Conservation (phyloP, 345 rosid species). For the Eucalyptus sp. region DNA sequence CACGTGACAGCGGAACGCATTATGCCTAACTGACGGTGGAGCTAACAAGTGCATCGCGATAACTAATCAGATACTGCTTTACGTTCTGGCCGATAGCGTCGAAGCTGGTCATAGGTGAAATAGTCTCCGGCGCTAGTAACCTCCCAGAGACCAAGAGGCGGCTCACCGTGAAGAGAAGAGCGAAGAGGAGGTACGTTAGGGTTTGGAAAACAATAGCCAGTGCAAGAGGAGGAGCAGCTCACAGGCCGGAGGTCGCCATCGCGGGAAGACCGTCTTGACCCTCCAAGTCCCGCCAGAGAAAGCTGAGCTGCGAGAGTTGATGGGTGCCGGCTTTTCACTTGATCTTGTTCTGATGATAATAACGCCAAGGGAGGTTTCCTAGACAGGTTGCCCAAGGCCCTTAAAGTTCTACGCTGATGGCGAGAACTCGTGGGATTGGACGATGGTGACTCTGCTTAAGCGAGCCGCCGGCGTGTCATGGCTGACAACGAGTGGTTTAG, state of each 20-base stretch:
- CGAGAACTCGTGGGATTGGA: background rate
- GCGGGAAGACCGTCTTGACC: slow-evolving; percentile 15
- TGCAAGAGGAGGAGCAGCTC: background rate
- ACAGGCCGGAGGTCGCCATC: background rate
- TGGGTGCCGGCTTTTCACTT: background rate
- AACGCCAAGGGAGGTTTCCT: background rate
- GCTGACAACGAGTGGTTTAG: slow-evolving; percentile 62
- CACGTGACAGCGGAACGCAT: slow-evolving; percentile 9
- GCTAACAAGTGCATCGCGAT: slow-evolving; percentile 15
- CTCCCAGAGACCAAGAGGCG: slow-evolving; percentile 1
- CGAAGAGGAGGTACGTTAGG: slow-evolving; percentile 61
- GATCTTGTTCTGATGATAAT: background rate
- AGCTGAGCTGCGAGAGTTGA: background rate
- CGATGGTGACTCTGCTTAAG: slow-evolving; percentile 1
- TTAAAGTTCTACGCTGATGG: background rate
- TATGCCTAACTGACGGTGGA: background rate
- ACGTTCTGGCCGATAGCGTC: slow-evolving; percentile 80
- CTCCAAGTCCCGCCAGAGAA: slow-evolving; percentile 42
- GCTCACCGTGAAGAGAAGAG: slow-evolving; percentile 12
- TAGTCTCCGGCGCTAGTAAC: background rate
- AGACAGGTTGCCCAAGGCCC: background rate
- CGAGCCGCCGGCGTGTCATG: slow-evolving; percentile 4
- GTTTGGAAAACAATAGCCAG: slow-evolving; percentile 17
- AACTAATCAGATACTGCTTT: slow-evolving; percentile 39
- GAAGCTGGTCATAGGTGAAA: slow-evolving; percentile 30